Percentiles rank a stretch among this genome's conserved stretches.
Evolutionary conservation across 2,329 filamentous ascomycete genomes (phyloP).

Genomic region (Phoma sp.): DNA sequence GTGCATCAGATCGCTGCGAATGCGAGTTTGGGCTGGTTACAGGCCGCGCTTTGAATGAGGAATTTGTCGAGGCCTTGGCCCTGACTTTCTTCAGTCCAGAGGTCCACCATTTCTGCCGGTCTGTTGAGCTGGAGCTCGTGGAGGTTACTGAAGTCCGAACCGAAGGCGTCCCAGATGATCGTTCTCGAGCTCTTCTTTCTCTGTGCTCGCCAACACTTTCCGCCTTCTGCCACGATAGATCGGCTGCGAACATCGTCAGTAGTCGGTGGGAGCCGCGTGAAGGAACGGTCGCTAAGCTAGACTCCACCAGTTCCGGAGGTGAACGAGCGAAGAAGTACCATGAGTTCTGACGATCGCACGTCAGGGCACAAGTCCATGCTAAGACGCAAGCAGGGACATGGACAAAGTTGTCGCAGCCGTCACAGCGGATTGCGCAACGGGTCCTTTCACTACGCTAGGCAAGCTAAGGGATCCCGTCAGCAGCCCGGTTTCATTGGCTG

Average conservation of each 20-base stretch:
- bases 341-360: conserved; percentile 22
- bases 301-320: conserved; percentile 21
- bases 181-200: conserved; percentile 43
- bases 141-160: conserved; percentile 36
- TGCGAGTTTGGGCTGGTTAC: conserved; percentile 10
- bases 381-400: conserved; percentile 32
- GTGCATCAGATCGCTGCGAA: not conserved
- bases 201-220: conserved; percentile 48
- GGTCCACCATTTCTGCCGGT: conserved; percentile 43
- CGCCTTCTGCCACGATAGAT: conserved; percentile 46
- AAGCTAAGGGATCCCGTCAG: conserved; percentile 7
- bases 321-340: conserved; percentile 24
- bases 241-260: conserved; percentile 48
- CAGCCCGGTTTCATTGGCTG: conserved; percentile 40
- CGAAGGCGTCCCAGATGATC: conserved; percentile 32
- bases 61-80: conserved; percentile 10
- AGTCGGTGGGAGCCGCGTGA: conserved; percentile 7
- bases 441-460: conserved; percentile 20
- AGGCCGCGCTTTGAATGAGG: conserved; percentile 9
- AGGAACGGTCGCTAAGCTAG: conserved; percentile 24
- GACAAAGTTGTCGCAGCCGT: conserved; percentile 25
- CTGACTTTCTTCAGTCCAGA: conserved; percentile 44
- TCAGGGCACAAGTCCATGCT: conserved; percentile 26
- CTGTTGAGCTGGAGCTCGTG: conserved; percentile 33
- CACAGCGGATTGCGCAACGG: conserved; percentile 33